These are phyloP conservation scores for Aspergillus ellipticus DNA, from an alignment of 495 filamentous ascomycete species.

Conservation along the genomic window DNA sequence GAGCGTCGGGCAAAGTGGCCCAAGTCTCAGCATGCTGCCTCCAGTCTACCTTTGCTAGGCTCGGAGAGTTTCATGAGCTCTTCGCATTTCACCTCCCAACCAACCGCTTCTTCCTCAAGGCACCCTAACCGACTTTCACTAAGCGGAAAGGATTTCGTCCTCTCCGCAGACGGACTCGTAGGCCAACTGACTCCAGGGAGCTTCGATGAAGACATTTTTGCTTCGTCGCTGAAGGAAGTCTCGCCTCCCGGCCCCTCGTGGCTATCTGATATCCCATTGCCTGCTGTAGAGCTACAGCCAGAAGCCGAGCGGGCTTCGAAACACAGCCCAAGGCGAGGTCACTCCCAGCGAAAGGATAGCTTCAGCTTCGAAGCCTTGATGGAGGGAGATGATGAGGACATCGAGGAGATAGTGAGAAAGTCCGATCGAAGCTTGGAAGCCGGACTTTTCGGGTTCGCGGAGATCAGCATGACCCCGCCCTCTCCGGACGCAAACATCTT, in stretches of 20 bases:
- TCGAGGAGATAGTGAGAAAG: constrained; percentile 59
- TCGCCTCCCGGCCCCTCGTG: constrained; percentile 14
- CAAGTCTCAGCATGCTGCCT: background rate
- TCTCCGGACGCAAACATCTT: background rate
- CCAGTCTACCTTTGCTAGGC: background rate
- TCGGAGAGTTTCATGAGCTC: background rate
- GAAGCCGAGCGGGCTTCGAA: constrained; percentile 2
- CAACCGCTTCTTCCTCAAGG: background rate
- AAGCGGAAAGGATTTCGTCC: constrained; percentile 4
- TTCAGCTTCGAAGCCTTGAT: constrained; percentile 36
- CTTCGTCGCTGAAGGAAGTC: constrained; percentile 13
- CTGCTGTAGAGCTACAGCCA: constrained; percentile 8
- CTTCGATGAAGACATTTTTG: constrained; percentile 12
- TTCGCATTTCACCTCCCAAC: constrained; percentile 1
- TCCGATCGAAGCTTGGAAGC: constrained; percentile 33
- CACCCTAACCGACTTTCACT: constrained; percentile 1
- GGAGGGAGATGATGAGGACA: constrained; percentile 46
- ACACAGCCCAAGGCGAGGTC: constrained; percentile 2
- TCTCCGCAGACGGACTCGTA: constrained; percentile 13
- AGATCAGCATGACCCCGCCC: background rate
- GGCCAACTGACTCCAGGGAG: constrained; percentile 6
- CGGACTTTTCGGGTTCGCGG: constrained; percentile 32
- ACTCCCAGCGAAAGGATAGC: constrained; percentile 8
- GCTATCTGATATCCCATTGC: constrained; percentile 13
- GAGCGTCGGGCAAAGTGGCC: constrained; percentile 13